phyloP scores from a whole-genome alignment of 2,329 filamentous ascomycete species.

The Aspergillus sp. region DNA sequence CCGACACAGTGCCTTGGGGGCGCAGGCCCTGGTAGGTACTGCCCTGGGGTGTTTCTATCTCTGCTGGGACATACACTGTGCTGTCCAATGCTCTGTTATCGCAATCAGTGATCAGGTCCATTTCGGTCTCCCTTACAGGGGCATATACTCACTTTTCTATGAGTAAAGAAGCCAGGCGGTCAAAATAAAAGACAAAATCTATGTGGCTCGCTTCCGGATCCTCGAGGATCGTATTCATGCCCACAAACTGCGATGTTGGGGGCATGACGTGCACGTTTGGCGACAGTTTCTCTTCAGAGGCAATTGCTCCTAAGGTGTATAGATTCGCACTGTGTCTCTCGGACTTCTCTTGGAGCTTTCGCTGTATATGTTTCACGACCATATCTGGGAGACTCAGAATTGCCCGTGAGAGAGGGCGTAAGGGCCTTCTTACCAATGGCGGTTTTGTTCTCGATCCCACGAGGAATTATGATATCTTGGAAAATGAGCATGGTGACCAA shows the following conservation, averaged over 20 bases:
- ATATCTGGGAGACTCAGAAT: constrained; percentile 50
- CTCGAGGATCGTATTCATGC: constrained; percentile 85
- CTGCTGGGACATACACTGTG: constrained; percentile 55
- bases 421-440: constrained; percentile 55
- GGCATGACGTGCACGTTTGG: constrained; percentile 64
- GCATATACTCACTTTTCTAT: constrained; percentile 52
- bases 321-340: constrained; percentile 71
- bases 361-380: constrained; percentile 87
- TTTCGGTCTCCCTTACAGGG: neutral
- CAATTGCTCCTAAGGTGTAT: constrained; percentile 61
- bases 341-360: constrained; percentile 79
- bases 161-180: constrained; percentile 73
- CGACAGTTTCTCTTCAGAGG: constrained; percentile 63
- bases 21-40: constrained; percentile 62
- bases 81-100: constrained; percentile 61
- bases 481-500: too few relatives aligned
- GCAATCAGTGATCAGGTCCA: constrained; percentile 2
- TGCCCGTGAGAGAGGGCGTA: neutral
- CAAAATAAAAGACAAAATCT: constrained; percentile 97
- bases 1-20: constrained; percentile 65
- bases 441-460: constrained; percentile 88
- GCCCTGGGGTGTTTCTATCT: constrained; percentile 62
- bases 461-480: constrained; percentile 80
- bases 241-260: constrained; percentile 69
- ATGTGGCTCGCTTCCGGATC: constrained; percentile 68